Conservation (phyloP, 2,329 filamentous ascomycete genomes). For the Kalaharituber pfeilii region DNA sequence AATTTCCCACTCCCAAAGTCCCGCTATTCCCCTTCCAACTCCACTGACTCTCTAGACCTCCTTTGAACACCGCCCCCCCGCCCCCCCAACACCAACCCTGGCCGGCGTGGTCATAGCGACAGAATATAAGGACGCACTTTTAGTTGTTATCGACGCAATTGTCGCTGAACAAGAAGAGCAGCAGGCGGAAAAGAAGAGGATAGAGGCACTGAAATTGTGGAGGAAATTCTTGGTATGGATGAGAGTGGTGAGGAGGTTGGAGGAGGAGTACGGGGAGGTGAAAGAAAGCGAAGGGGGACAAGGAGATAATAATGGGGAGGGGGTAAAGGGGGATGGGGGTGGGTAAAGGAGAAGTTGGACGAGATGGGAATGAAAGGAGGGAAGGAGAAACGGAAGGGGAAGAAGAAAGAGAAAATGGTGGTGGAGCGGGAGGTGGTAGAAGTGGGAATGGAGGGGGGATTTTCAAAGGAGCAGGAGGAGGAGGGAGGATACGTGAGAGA, state of each 20-base stretch:
- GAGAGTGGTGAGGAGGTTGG: conserved; percentile 55
- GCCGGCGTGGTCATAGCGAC: conserved; percentile 56
- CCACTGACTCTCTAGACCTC: conserved; percentile 33
- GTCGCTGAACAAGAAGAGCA: conserved; percentile 40
- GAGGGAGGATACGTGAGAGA: conserved; percentile 2
- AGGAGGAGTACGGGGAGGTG: conserved; percentile 39
- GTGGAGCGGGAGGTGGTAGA: conserved; percentile 32
- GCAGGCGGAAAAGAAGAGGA: conserved; percentile 42
- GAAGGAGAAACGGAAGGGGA: conserved; percentile 14
- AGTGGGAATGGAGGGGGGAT: conserved; percentile 30
- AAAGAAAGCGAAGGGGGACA: conserved; percentile 51
- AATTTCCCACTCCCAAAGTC: not conserved
- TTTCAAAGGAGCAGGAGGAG: conserved; percentile 17
- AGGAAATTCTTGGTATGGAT: conserved; percentile 44
- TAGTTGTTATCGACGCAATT: not conserved
- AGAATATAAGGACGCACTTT: not conserved
- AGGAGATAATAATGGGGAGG: conserved; percentile 44
- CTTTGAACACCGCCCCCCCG: conserved; percentile 78
- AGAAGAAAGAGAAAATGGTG: conserved; percentile 1
- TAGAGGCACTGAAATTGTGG: conserved; percentile 38
- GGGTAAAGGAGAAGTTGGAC: conserved; percentile 30
- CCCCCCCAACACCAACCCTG: conserved; percentile 69
- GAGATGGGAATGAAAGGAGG: conserved; percentile 43
- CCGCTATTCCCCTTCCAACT: not conserved
- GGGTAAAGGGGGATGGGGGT: conserved; percentile 38